Evolutionary conservation across 2,329 filamentous ascomycete species (phyloP).

Genomic region (Arthrobotrys sinensis): DNA sequence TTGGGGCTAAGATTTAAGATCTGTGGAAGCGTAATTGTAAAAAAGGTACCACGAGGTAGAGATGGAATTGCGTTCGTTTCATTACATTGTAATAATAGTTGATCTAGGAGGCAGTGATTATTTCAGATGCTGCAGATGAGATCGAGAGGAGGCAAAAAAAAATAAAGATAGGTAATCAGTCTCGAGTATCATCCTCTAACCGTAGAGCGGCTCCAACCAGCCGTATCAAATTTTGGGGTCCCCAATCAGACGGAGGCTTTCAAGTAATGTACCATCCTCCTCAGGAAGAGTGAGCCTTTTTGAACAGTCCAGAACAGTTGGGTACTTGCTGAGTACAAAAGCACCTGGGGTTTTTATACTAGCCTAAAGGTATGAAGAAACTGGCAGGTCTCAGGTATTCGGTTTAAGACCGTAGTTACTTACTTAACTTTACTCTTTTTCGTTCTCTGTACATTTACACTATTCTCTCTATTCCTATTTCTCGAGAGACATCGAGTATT

Average conservation of each 20-base stretch:
- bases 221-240: constrained; percentile 60
- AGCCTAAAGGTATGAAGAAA: constrained; percentile 53
- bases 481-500: background rate
- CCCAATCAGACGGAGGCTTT: constrained; percentile 61
- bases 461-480: constrained; percentile 28
- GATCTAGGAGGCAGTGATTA: constrained; percentile 45
- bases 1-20: constrained; percentile 52
- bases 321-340: constrained; percentile 46
- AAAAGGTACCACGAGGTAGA: constrained; percentile 54
- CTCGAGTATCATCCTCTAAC: constrained; percentile 59
- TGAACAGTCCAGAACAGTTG: constrained; percentile 55
- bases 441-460: constrained; percentile 58
- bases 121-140: constrained; percentile 54
- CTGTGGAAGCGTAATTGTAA: constrained; percentile 26
- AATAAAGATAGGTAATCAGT: constrained; percentile 58
- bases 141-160: constrained; percentile 52
- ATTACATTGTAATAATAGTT: constrained; percentile 38
- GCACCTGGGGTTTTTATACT: constrained; percentile 58
- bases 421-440: constrained; percentile 32
- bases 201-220: constrained; percentile 60
- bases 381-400: constrained; percentile 57
- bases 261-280: constrained; percentile 59
- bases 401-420: constrained; percentile 56
- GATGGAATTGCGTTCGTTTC: constrained; percentile 49
- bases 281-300: constrained; percentile 60